A percentile compares a stretch with the other conserved stretches of the same genome.
Conservation (phyloP, 169 alveolate genomes). For the Plasmodium vinckei region DNA sequence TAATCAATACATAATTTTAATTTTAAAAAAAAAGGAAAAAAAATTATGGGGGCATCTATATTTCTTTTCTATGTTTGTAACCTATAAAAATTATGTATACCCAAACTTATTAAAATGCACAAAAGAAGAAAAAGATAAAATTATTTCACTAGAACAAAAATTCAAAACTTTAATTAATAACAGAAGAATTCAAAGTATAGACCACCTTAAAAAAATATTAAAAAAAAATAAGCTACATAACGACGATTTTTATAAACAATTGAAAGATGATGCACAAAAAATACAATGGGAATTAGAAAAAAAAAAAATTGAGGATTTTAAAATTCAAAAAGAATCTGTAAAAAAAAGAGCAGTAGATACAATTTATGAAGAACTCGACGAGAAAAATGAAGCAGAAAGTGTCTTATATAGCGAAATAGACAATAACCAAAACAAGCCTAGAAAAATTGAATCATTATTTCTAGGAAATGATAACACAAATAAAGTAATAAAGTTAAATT, state of each 20-base stretch:
- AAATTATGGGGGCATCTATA: constrained; percentile 70
- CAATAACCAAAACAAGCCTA: neutral
- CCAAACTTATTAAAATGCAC: constrained; percentile 67
- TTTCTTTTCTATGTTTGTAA: constrained; percentile 35
- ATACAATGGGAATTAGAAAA: constrained; percentile 44
- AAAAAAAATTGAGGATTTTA: constrained; percentile 22
- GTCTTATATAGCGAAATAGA: neutral
- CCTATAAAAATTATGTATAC: constrained; percentile 31
- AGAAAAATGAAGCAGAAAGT: neutral
- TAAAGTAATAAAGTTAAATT: constrained; percentile 58
- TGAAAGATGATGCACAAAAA: constrained; percentile 57
- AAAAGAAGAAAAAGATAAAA: constrained; percentile 55
- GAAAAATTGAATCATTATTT: neutral
- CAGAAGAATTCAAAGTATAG: constrained; percentile 61
- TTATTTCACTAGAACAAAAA: constrained; percentile 32
- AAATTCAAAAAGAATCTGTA: constrained; percentile 27
- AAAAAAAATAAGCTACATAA: constrained; percentile 13
- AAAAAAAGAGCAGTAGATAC: constrained; percentile 38
- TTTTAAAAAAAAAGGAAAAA: constrained; percentile 51
- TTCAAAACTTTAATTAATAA: constrained; percentile 41
- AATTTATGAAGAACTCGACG: constrained; percentile 10
- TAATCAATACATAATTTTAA: constrained; percentile 10
- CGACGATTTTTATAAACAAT: constrained; percentile 20
- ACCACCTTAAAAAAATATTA: constrained; percentile 26
- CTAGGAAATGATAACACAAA: neutral